Evolutionary conservation across 83 land plant genomes (phyloP).

Genomic region (Diphasiastrum complanatum): DNA sequence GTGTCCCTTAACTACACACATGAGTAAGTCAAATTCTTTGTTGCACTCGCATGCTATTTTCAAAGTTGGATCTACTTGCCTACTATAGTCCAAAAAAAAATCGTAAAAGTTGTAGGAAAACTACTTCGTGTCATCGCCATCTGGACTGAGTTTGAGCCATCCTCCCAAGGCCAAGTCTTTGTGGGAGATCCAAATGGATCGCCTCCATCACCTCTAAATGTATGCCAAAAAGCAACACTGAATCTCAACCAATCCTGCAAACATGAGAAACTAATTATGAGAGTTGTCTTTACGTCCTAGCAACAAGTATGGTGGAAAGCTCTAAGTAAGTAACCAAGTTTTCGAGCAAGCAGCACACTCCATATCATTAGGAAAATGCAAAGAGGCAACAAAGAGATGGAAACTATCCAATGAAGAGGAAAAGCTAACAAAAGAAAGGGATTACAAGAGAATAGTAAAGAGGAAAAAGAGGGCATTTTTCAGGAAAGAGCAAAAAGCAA

Average conservation of each 20-base stretch:
- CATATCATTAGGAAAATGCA: too few species aligned
- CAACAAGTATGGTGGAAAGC: neutral
- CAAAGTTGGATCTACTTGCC: too few species aligned
- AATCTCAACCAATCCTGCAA: slow-evolving; percentile 93
- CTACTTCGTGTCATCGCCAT: slow-evolving; percentile 91
- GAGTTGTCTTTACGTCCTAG: neutral
- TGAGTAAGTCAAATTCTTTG: neutral
- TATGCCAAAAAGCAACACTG: slow-evolving; percentile 99
- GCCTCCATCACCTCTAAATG: slow-evolving; percentile 94
- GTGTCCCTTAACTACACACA: neutral
- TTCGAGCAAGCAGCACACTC: too few species aligned
- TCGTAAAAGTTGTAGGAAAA: slow-evolving; percentile 2
- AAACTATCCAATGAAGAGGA: too few species aligned
- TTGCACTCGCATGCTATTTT: neutral
- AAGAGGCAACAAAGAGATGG: too few species aligned
- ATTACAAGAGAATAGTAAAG: too few species aligned
- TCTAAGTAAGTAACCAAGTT: too few species aligned
- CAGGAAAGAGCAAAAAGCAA: too few species aligned
- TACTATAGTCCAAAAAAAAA: neutral
- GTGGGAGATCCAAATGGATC: slow-evolving; percentile 97
- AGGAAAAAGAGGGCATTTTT: too few species aligned
- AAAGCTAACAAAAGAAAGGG: too few species aligned
- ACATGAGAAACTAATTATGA: slow-evolving; percentile 1
- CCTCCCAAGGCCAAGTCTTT: slow-evolving; percentile 96
- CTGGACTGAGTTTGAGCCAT: slow-evolving; percentile 76